phyloP scores from a whole-genome alignment of 441 rosid genomes.

The Cnidoscolus chayamansa region DNA sequence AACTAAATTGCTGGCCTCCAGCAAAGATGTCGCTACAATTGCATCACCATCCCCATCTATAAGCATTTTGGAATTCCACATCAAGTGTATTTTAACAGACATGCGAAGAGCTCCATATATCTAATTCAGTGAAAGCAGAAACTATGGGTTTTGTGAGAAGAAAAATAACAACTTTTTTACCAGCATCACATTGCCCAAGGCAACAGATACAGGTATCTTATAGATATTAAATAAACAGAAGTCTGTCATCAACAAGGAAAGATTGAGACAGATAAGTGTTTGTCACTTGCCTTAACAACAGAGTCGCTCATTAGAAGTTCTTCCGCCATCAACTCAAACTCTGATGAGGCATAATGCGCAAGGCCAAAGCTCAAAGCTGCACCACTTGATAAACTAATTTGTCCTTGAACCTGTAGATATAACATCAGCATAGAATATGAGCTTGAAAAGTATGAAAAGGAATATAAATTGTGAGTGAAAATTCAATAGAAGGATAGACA shows the following conservation, averaged over 20 bases:
- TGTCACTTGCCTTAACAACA: conserved; percentile 57
- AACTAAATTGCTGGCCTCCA: conserved; percentile 82
- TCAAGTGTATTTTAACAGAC: conserved; percentile 83
- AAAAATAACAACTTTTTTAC: not conserved
- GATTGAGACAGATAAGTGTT: not conserved
- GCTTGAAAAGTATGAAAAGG: not conserved
- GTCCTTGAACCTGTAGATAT: conserved; percentile 53
- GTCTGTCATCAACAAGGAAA: too few relatives aligned
- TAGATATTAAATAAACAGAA: not conserved
- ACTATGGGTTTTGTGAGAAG: conserved; percentile 1
- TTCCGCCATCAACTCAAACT: conserved; percentile 86
- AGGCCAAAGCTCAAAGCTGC: conserved; percentile 81
- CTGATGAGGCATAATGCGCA: conserved; percentile 71
- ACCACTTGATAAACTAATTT: conserved; percentile 55
- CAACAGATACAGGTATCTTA: not conserved
- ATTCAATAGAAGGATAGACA: not conserved
- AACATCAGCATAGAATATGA: conserved; percentile 5
- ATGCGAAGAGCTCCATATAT: conserved; percentile 87
- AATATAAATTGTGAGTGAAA: not conserved
- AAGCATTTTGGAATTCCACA: conserved; percentile 88
- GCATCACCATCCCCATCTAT: conserved; percentile 74
- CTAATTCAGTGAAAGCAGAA: conserved; percentile 35
- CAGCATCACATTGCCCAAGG: not conserved
- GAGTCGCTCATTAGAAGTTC: conserved; percentile 87
- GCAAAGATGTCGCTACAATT: conserved; percentile 68